phyloP scores from a whole-genome alignment of 1,139 yeast genomes.

The Saccharomyces hybrid region DNA sequence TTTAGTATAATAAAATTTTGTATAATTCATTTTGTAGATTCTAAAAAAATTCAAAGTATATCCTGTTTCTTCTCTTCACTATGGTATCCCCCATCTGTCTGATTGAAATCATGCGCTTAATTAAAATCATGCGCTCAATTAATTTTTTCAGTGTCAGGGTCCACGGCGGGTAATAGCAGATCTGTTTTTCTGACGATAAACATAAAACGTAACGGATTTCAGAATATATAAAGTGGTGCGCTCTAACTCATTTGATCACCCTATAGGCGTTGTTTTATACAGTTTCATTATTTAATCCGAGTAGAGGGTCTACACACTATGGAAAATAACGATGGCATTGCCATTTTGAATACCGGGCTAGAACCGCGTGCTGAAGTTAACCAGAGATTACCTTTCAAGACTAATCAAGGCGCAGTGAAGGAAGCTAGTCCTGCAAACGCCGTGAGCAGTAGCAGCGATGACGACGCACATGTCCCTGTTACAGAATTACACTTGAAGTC shows the following conservation, averaged over 20 bases:
- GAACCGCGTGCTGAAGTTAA: not conserved
- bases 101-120: not conserved
- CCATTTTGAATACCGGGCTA: not conserved
- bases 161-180: not conserved
- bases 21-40: constrained; percentile 7
- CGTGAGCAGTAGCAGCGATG: constrained; percentile 7
- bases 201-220: not conserved
- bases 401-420: constrained; percentile 4
- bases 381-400: constrained; percentile 8
- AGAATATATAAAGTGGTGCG: not conserved
- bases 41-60: not conserved
- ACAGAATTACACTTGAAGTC: constrained; percentile 30
- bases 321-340: not conserved
- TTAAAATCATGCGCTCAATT: not conserved
- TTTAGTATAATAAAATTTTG: constrained; percentile 10
- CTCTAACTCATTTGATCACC: not conserved
- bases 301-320: not conserved
- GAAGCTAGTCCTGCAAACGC: constrained; percentile 1
- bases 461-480: constrained; percentile 28
- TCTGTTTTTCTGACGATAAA: not conserved
- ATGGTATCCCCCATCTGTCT: not conserved
- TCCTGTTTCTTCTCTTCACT: not conserved
- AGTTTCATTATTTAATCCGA: not conserved
- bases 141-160: not conserved
- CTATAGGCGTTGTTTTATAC: not conserved